A percentile compares a stretch with the other conserved stretches of the same genome.
These are phyloP conservation scores for Asterophora lycoperdoides DNA, from an alignment of 768 basidiomycete species.

Conservation along the genomic window DNA sequence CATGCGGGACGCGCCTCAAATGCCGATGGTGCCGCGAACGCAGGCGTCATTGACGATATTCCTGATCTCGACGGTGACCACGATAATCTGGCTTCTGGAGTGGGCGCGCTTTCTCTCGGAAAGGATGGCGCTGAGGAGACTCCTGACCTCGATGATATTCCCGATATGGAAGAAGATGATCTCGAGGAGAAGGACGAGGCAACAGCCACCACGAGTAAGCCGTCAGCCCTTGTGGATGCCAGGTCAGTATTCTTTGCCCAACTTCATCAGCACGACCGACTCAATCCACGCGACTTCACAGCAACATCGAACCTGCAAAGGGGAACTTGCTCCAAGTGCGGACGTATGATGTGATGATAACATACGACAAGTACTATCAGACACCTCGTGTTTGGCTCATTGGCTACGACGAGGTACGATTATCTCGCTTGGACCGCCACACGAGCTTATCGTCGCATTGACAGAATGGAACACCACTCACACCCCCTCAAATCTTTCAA, in stretches of 20 bases:
- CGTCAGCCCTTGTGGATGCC: slow-evolving; percentile 38
- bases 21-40: slow-evolving; percentile 50
- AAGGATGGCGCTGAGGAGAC: slow-evolving; percentile 46
- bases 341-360: slow-evolving; percentile 99
- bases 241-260: slow-evolving; percentile 36
- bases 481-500: slow-evolving; percentile 90
- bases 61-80: slow-evolving; percentile 71
- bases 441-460: slow-evolving; percentile 3
- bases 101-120: slow-evolving; percentile 45
- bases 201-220: slow-evolving; percentile 60
- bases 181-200: slow-evolving; percentile 88
- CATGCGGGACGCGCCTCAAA: slow-evolving; percentile 73
- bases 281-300: slow-evolving; percentile 21
- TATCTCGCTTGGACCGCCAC: background rate
- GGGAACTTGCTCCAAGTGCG: slow-evolving; percentile 90
- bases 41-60: slow-evolving; percentile 76
- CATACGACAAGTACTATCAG: slow-evolving; percentile 99
- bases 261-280: background rate
- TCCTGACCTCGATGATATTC: slow-evolving; percentile 96
- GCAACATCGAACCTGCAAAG: slow-evolving; percentile 61
- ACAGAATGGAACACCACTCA: slow-evolving; percentile 85
- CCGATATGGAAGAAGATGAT: slow-evolving; percentile 97
- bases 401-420: slow-evolving; percentile 88
- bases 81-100: slow-evolving; percentile 39
- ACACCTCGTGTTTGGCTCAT: slow-evolving; percentile 97